A percentile compares a stretch with the other conserved stretches of the same genome.
Evolutionary conservation across 2,329 filamentous ascomycete genomes (phyloP).

Genomic region (Paecilomyces variotii): DNA sequence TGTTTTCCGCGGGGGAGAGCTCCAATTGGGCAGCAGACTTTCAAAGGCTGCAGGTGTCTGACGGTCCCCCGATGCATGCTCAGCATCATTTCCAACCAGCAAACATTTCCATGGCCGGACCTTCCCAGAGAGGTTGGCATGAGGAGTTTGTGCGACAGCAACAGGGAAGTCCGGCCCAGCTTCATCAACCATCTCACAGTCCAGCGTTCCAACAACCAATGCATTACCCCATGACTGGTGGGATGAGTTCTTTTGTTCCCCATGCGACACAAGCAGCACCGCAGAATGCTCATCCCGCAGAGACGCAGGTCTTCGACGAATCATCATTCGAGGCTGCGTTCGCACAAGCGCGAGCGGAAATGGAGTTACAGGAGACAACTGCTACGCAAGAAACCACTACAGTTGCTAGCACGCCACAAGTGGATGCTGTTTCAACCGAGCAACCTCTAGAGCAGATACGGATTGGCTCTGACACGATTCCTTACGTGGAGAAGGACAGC

Average conservation of each 20-base stretch:
- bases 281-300: conserved; percentile 16
- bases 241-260: not conserved
- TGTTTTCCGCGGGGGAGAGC: conserved; percentile 13
- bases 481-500: conserved; percentile 25
- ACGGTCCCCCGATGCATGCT: conserved; percentile 35
- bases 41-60: conserved; percentile 35
- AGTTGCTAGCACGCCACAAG: conserved; percentile 11
- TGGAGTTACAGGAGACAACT: conserved; percentile 21
- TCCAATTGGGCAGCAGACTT: conserved; percentile 40
- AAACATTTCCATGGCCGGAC: conserved; percentile 19
- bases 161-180: conserved; percentile 15
- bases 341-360: conserved; percentile 31
- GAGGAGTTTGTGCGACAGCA: conserved; percentile 47
- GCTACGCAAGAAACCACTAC: conserved; percentile 7
- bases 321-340: conserved; percentile 40
- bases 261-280: conserved; percentile 17
- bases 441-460: conserved; percentile 19
- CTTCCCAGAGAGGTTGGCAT: conserved; percentile 45
- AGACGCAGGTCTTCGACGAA: conserved; percentile 32
- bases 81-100: conserved; percentile 40
- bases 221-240: not conserved
- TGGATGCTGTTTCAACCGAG: conserved; percentile 6
- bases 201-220: conserved; percentile 19
- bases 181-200: conserved; percentile 14
- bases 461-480: conserved; percentile 39